Evolutionary conservation across 345 rosid species (phyloP).

Genomic region (Lumnitzera littorea): DNA sequence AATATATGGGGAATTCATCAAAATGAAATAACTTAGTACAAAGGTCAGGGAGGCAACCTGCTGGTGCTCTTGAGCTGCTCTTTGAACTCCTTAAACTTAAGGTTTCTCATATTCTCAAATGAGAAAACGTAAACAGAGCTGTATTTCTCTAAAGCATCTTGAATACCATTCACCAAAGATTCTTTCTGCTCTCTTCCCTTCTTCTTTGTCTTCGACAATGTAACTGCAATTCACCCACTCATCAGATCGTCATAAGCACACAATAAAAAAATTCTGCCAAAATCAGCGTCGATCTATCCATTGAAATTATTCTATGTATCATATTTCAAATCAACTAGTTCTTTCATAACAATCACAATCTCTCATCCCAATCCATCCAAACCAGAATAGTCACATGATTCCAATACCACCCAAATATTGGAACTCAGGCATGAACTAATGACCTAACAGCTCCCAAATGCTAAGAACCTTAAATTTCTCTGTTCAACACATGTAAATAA

Average conservation of each 20-base stretch:
- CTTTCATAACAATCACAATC: no score
- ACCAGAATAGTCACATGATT: no score
- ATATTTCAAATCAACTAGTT: no score
- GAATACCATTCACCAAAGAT: constrained; percentile 45
- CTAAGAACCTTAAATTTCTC: neutral
- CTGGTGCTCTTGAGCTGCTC: constrained; percentile 73
- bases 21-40: neutral
- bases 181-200: constrained; percentile 94
- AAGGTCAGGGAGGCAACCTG: constrained; percentile 31
- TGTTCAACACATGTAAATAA: neutral
- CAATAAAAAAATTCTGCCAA: neutral
- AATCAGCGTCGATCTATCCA: neutral
- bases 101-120: constrained; percentile 94
- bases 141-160: constrained; percentile 63
- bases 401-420: no score
- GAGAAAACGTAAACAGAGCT: constrained; percentile 64
- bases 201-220: constrained; percentile 94
- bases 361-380: no score
- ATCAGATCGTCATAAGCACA: neutral
- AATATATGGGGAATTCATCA: no score
- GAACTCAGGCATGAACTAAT: no score
- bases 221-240: constrained; percentile 34
- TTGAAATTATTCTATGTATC: neutral
- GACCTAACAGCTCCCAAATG: neutral
- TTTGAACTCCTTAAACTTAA: constrained; percentile 86